These are phyloP conservation scores for Beauveria varroae DNA, from an alignment of 2,329 filamentous ascomycete genomes.

Conservation along the genomic window DNA sequence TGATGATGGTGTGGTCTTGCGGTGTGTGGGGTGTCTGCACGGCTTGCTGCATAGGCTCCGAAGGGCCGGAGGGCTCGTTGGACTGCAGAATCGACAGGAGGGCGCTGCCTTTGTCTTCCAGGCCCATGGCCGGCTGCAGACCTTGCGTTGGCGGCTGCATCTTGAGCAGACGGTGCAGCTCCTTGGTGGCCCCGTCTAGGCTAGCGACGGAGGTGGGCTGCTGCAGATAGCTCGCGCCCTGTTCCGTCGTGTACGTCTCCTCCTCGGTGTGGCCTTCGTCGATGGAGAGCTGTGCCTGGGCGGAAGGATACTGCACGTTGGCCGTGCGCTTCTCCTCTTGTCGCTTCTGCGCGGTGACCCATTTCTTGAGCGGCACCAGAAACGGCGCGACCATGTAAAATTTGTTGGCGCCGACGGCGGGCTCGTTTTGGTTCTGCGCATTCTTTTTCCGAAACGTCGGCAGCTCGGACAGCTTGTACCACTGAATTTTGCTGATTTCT, in stretches of 20 bases:
- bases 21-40: constrained; percentile 40
- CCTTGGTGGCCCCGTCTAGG: constrained; percentile 42
- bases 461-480: constrained; percentile 85
- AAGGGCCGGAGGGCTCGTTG: constrained; percentile 17
- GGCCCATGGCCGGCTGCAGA: constrained; percentile 25
- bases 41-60: constrained; percentile 14
- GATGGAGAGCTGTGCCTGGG: constrained; percentile 32
- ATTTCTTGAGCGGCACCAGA: constrained; percentile 75
- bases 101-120: constrained; percentile 40
- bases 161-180: constrained; percentile 48
- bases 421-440: constrained; percentile 48
- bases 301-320: constrained; percentile 32
- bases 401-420: constrained; percentile 64
- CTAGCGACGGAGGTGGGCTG: constrained; percentile 34
- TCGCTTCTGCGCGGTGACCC: constrained; percentile 80
- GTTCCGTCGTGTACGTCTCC: constrained; percentile 38
- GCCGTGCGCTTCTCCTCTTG: constrained; percentile 47
- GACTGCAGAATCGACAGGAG: constrained; percentile 47
- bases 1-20: constrained; percentile 43
- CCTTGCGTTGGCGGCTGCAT: constrained; percentile 47
- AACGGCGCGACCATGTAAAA: constrained; percentile 99
- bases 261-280: constrained; percentile 58
- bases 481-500: constrained; percentile 94
- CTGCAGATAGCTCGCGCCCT: constrained; percentile 13
- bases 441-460: constrained; percentile 72